These are phyloP conservation scores for Macroventuria anomochaeta DNA, from an alignment of 2,329 filamentous ascomycete genomes.

Conservation along the genomic window DNA sequence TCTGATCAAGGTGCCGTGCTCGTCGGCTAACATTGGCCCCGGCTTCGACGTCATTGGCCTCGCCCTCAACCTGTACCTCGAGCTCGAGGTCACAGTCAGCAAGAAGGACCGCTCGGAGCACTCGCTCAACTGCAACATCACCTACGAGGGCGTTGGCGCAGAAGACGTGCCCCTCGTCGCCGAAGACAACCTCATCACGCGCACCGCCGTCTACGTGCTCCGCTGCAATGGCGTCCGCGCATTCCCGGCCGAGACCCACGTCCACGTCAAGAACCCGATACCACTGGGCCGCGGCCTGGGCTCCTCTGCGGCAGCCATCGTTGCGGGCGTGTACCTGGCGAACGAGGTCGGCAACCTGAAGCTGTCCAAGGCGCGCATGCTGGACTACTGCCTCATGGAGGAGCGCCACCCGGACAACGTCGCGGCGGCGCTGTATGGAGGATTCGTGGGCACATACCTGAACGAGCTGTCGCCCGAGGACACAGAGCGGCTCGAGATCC, in stretches of 20 bases:
- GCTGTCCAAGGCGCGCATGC: conserved; percentile 78
- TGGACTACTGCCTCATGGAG: conserved; percentile 98
- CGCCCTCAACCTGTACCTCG: conserved; percentile 90
- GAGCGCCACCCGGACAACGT: conserved; percentile 65
- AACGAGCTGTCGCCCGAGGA: conserved; percentile 91
- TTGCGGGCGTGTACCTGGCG: conserved; percentile 90
- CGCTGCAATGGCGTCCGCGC: conserved; percentile 85
- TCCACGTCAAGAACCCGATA: conserved; percentile 96
- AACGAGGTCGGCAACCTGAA: conserved; percentile 85
- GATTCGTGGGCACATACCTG: conserved; percentile 95
- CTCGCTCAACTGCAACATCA: conserved; percentile 84
- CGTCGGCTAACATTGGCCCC: conserved; percentile 94
- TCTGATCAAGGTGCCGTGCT: conserved; percentile 85
- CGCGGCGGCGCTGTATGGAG: conserved; percentile 91
- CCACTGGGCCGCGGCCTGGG: conserved; percentile 90
- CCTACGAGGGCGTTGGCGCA: conserved; percentile 84
- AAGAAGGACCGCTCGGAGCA: conserved; percentile 58
- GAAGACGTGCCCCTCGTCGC: conserved; percentile 83
- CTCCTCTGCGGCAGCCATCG: conserved; percentile 94
- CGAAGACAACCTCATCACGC: conserved; percentile 89
- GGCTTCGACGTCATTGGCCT: conserved; percentile 98
- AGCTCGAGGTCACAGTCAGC: conserved; percentile 79
- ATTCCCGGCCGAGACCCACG: conserved; percentile 82
- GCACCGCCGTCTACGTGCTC: conserved; percentile 92
- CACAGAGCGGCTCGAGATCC: conserved; percentile 88